phyloP scores from a whole-genome alignment of 805 yeast species.

The Aciculoconidium aculeatum region DNA sequence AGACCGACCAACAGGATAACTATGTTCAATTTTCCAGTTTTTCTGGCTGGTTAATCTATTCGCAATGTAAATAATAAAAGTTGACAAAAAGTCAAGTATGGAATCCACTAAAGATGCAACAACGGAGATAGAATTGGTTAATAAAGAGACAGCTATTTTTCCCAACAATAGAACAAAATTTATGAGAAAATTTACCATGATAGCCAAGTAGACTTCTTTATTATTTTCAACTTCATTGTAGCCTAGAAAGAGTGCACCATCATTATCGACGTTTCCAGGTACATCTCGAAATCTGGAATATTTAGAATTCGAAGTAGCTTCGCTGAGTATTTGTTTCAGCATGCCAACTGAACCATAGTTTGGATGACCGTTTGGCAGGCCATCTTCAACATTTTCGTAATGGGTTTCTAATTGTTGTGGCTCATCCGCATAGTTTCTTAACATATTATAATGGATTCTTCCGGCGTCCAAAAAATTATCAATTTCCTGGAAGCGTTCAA shows the following conservation, averaged over 20 bases:
- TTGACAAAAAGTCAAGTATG: slow-evolving; percentile 67
- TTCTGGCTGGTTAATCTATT: slow-evolving; percentile 43
- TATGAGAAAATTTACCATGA: slow-evolving; percentile 55
- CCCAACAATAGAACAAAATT: slow-evolving; percentile 57
- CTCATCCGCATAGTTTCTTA: slow-evolving; percentile 49
- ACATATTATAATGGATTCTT: slow-evolving; percentile 53
- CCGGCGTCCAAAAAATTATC: slow-evolving; percentile 69
- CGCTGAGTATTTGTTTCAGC: too few species aligned
- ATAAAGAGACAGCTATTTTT: slow-evolving; percentile 52
- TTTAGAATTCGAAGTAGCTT: slow-evolving; percentile 18
- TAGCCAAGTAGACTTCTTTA: slow-evolving; percentile 49
- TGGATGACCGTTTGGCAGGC: too few species aligned
- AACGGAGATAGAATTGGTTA: slow-evolving; percentile 68
- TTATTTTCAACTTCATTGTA: slow-evolving; percentile 38
- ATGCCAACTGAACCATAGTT: too few species aligned
- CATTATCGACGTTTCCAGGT: slow-evolving; percentile 58
- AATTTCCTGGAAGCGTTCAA: slow-evolving; percentile 51
- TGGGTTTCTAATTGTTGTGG: slow-evolving; percentile 15
- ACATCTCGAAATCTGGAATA: slow-evolving; percentile 34
- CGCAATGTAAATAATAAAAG: slow-evolving; percentile 62
- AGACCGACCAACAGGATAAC: slow-evolving; percentile 66
- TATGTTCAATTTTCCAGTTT: slow-evolving; percentile 41
- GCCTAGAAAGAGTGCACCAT: slow-evolving; percentile 50
- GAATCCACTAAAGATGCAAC: slow-evolving; percentile 76
- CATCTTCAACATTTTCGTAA: slow-evolving; percentile 11